These are phyloP conservation scores for Friedmanniomyces simplex DNA, from an alignment of 495 filamentous ascomycete species.

Conservation along the genomic window DNA sequence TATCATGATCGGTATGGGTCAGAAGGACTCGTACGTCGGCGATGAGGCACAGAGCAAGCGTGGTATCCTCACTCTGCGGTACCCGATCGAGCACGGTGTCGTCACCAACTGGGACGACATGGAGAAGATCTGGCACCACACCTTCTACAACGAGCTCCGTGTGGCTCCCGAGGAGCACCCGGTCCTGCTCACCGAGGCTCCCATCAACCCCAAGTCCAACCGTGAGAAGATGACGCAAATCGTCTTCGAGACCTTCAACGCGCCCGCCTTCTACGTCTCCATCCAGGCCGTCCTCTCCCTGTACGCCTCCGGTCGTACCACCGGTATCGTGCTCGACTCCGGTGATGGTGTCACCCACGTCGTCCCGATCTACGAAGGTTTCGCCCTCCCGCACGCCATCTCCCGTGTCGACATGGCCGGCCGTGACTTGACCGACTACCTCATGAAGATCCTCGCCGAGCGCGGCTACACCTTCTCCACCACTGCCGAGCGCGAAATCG, in stretches of 20 bases:
- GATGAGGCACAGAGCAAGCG: slow-evolving; percentile 99
- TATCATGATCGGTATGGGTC: slow-evolving; percentile 99
- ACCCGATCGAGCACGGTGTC: slow-evolving; percentile 99
- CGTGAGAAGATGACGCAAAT: slow-evolving; percentile 99
- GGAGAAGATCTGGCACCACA: slow-evolving; percentile 99
- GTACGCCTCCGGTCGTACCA: slow-evolving; percentile 99
- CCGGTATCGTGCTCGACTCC: slow-evolving; percentile 99
- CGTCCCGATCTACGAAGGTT: slow-evolving; percentile 99
- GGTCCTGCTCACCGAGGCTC: slow-evolving; percentile 95
- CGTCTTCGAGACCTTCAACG: slow-evolving; percentile 99
- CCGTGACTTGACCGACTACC: slow-evolving; percentile 98
- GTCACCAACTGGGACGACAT: slow-evolving; percentile 99
- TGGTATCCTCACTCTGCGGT: slow-evolving; percentile 98
- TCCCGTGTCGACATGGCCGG: slow-evolving; percentile 99
- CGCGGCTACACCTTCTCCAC: slow-evolving; percentile 99
- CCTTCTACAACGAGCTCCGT: slow-evolving; percentile 99
- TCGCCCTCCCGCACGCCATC: slow-evolving; percentile 98
- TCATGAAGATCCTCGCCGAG: slow-evolving; percentile 99
- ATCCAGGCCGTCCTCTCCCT: slow-evolving; percentile 98
- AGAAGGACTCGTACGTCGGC: slow-evolving; percentile 99
- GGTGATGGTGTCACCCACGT: slow-evolving; percentile 99
- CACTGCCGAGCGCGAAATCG: slow-evolving; percentile 99
- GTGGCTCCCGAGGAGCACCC: slow-evolving; percentile 99
- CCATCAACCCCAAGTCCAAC: slow-evolving; percentile 99
- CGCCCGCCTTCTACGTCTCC: slow-evolving; percentile 98